Percentiles rank a stretch among this genome's conserved stretches.
Evolutionary conservation across 768 basidiomycete genomes (phyloP).

Genomic region (Mycena vulgaris): DNA sequence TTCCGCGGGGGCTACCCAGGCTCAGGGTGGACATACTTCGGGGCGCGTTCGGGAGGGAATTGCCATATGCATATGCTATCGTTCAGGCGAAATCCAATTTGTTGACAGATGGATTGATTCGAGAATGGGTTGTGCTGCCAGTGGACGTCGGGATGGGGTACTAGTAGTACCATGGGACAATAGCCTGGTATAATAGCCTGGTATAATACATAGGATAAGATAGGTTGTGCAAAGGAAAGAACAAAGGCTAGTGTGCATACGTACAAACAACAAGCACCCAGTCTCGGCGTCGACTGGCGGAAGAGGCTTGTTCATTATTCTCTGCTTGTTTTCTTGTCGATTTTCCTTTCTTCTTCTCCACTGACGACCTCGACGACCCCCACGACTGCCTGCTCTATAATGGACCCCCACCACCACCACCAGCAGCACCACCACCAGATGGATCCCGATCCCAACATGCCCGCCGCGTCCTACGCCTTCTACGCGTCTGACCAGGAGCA

Average conservation of each 20-base stretch:
- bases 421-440: conserved; percentile 60
- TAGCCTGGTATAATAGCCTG: not conserved
- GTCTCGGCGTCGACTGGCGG: conserved; percentile 44
- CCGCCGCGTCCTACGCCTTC: conserved; percentile 62
- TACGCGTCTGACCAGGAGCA: conserved; percentile 70
- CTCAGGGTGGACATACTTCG: not conserved
- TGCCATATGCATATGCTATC: not conserved
- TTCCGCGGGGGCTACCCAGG: conserved; percentile 13
- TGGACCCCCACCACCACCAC: conserved; percentile 63
- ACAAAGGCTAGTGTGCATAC: not conserved
- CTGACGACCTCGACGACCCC: conserved; percentile 54
- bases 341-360: conserved; percentile 54
- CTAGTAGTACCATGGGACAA: too few species aligned
- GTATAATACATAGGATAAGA: not conserved
- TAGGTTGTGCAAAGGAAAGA: conserved; percentile 8
- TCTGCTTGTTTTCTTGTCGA: conserved; percentile 48
- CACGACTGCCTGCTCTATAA: conserved; percentile 50
- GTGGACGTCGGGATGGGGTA: too few species aligned
- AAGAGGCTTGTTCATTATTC: conserved; percentile 44
- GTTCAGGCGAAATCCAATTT: not conserved
- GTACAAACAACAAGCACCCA: conserved; percentile 41
- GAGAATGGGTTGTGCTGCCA: too few species aligned
- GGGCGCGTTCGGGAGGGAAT: not conserved
- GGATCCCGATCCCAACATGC: conserved; percentile 63
- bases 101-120: not conserved